Conservation (phyloP, 768 basidiomycete species). For the Lentinus brumalis region DNA sequence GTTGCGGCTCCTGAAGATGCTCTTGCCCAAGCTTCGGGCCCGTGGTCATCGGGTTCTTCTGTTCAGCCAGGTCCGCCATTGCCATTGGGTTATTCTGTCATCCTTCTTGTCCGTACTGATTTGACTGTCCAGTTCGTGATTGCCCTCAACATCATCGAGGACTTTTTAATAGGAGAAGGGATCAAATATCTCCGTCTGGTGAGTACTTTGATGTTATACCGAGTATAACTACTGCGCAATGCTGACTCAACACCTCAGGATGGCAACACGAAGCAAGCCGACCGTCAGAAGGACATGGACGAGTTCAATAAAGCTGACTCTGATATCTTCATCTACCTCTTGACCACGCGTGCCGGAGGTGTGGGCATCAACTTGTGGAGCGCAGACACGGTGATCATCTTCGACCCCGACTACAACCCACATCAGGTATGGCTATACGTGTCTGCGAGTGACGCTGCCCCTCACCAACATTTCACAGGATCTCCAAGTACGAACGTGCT, state of each 20-base stretch:
- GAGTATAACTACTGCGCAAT: not conserved
- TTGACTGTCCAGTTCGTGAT: conserved; percentile 72
- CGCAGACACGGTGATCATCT: conserved; percentile 92
- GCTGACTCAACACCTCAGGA: conserved; percentile 51
- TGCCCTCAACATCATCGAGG: conserved; percentile 84
- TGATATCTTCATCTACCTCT: conserved; percentile 86
- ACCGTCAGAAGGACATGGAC: conserved; percentile 95
- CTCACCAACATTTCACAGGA: conserved; percentile 51
- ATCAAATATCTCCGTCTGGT: conserved; percentile 80
- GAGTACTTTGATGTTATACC: conserved; percentile 20
- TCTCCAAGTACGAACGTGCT: conserved; percentile 66
- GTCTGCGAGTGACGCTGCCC: not conserved
- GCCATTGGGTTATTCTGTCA: conserved; percentile 29
- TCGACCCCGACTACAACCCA: conserved; percentile 98
- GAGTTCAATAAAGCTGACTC: conserved; percentile 88
- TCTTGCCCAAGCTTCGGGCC: conserved; percentile 82
- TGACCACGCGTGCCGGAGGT: conserved; percentile 92
- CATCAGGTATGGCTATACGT: conserved; percentile 59
- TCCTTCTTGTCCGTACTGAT: not conserved
- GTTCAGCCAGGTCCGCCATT: conserved; percentile 71
- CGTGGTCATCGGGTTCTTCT: conserved; percentile 87
- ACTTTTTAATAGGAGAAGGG: conserved; percentile 83
- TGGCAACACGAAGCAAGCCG: conserved; percentile 80
- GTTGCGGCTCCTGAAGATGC: conserved; percentile 69
- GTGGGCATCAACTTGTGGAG: conserved; percentile 89